Evolutionary conservation across 768 basidiomycete genomes (phyloP).

Genomic region (Rhodosporidiobolus sp.): DNA sequence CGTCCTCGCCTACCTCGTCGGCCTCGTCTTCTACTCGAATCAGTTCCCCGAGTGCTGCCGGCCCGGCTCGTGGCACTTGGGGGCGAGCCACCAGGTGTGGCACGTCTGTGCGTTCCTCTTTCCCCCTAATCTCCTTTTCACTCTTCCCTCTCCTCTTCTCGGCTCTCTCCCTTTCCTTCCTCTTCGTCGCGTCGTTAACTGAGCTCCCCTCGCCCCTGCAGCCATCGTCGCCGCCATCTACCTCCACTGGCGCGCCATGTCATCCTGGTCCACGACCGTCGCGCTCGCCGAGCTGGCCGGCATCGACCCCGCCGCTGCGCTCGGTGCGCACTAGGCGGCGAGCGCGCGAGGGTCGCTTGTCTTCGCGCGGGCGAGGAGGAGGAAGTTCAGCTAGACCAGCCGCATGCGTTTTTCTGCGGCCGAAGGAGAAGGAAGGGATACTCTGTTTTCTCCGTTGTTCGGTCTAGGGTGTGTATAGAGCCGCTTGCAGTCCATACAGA

Average conservation of each 20-base stretch:
- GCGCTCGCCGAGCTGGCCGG: slow-evolving; percentile 4
- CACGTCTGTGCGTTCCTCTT: slow-evolving; percentile 13
- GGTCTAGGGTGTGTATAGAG: no score
- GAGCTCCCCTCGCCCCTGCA: neutral
- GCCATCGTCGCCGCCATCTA: slow-evolving; percentile 40
- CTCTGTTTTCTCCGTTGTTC: neutral
- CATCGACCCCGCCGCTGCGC: neutral
- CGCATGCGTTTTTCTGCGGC: no score
- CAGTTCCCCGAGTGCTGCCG: slow-evolving; percentile 38
- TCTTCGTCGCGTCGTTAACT: neutral
- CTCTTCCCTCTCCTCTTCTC: neutral
- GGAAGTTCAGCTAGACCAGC: no score
- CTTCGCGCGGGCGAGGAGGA: no score
- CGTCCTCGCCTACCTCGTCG: slow-evolving; percentile 32
- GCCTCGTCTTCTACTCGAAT: slow-evolving; percentile 37
- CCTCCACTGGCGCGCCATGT: slow-evolving; percentile 38
- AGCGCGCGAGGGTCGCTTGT: no score
- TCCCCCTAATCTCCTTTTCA: neutral
- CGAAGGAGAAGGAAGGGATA: no score
- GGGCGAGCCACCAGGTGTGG: slow-evolving; percentile 14
- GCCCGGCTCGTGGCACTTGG: slow-evolving; percentile 15
- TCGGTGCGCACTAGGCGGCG: neutral
- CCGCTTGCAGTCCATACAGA: no score
- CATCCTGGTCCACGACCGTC: slow-evolving; percentile 13
- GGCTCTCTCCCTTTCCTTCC: neutral